phyloP scores from a whole-genome alignment of 331 rosid genomes.

The Pyrus hybrid region DNA sequence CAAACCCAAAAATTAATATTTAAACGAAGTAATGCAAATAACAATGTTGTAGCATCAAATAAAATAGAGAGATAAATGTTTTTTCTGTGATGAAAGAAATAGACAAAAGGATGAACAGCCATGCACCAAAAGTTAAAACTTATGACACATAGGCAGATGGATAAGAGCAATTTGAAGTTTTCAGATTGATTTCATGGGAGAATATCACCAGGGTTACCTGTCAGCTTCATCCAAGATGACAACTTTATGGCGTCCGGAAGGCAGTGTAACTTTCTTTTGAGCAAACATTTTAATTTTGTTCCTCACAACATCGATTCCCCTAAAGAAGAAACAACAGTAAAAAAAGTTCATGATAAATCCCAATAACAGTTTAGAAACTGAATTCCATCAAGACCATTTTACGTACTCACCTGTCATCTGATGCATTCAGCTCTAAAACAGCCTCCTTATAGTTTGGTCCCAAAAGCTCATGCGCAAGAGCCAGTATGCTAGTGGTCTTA shows the following conservation, averaged over 20 bases:
- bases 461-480: conserved; percentile 80
- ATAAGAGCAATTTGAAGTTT: background rate
- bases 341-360: background rate
- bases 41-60: background rate
- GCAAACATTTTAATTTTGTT: conserved; percentile 98
- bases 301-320: conserved; percentile 98
- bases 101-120: background rate
- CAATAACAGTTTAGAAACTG: background rate
- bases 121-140: background rate
- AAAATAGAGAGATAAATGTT: background rate
- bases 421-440: conserved; percentile 88
- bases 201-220: conserved; percentile 35
- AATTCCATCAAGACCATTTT: background rate
- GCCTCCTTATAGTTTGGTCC: conserved; percentile 84
- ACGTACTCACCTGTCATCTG: conserved; percentile 71
- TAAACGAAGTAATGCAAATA: background rate
- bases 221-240: conserved; percentile 97
- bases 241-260: conserved; percentile 76
- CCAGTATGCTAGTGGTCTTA: conserved; percentile 84
- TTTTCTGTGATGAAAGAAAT: background rate
- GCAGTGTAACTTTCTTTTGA: conserved; percentile 76
- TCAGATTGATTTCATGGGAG: background rate
- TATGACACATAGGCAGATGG: background rate
- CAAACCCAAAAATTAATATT: background rate
- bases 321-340: background rate